Conservation (phyloP, 2,329 filamentous ascomycete species). For the Aspergillus caelatus region DNA sequence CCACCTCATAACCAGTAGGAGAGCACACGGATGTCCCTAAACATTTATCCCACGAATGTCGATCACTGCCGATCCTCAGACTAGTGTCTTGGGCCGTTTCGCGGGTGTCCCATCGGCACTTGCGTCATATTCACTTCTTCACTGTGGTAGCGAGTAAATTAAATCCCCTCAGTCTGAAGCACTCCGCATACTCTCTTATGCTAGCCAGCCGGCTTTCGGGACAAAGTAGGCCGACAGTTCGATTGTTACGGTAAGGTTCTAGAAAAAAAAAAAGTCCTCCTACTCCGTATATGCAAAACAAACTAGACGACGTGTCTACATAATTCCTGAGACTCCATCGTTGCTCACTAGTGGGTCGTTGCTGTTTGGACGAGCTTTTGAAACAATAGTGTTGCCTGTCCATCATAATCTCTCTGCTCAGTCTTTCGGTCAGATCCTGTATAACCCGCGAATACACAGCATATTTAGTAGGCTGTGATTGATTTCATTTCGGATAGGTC, state of each 20-base stretch:
- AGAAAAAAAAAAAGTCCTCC: background rate
- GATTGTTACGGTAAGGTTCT: background rate
- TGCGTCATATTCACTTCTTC: background rate
- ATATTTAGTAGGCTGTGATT: background rate
- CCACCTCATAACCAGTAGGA: too few species aligned
- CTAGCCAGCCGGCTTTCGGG: background rate
- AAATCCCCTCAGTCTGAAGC: background rate
- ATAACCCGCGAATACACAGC: background rate
- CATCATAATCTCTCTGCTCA: background rate
- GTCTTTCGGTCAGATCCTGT: background rate
- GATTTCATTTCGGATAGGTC: background rate
- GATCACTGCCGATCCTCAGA: constrained; percentile 4
- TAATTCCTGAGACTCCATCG: background rate
- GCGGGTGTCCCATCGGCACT: background rate
- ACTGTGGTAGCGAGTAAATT: background rate
- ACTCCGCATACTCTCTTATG: background rate
- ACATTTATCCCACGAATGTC: background rate
- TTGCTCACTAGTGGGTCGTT: background rate
- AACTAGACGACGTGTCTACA: background rate
- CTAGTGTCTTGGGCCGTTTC: constrained; percentile 1
- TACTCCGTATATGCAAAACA: background rate
- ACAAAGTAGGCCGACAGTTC: background rate
- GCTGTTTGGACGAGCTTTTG: background rate
- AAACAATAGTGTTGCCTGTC: background rate
- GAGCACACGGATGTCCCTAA: background rate